Evolutionary conservation across 805 yeast species (phyloP).

Genomic region (Candida peoriensis): DNA sequence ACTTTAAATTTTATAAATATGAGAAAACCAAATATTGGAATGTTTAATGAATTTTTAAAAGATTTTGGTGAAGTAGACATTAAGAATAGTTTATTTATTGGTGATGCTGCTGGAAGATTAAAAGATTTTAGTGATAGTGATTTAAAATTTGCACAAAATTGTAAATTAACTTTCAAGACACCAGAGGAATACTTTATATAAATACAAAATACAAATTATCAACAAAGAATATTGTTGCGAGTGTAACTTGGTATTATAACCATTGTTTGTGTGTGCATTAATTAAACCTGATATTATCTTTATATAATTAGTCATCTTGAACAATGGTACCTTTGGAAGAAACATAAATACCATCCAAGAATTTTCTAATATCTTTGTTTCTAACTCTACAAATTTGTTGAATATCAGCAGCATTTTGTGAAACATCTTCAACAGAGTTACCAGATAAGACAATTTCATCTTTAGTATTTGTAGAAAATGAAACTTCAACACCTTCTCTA

Average conservation of each 20-base stretch:
- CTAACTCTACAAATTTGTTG: slow-evolving; percentile 98
- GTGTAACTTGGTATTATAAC: slow-evolving; percentile 1
- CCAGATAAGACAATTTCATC: slow-evolving; percentile 92
- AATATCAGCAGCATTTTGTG: slow-evolving; percentile 97
- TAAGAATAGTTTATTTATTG: slow-evolving; percentile 63
- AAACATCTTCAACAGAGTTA: slow-evolving; percentile 95
- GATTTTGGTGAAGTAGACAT: slow-evolving; percentile 33
- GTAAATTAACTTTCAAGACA: slow-evolving; percentile 48
- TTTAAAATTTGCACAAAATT: slow-evolving; percentile 54
- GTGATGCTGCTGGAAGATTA: slow-evolving; percentile 92
- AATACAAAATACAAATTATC: slow-evolving; percentile 6
- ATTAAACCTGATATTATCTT: slow-evolving; percentile 31
- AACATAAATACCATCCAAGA: slow-evolving; percentile 99
- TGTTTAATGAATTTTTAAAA: slow-evolving; percentile 55
- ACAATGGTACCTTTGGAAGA: slow-evolving; percentile 89
- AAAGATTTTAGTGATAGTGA: slow-evolving; percentile 82
- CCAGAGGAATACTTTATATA: slow-evolving; percentile 66
- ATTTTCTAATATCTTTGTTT: slow-evolving; percentile 99
- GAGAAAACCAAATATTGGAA: slow-evolving; percentile 77
- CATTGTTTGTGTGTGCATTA: slow-evolving; percentile 4
- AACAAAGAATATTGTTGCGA: slow-evolving; percentile 12
- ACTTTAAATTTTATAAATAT: slow-evolving; percentile 24
- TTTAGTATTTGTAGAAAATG: slow-evolving; percentile 78
- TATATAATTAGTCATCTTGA: slow-evolving; percentile 44
- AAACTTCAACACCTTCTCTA: slow-evolving; percentile 84